These are phyloP conservation scores for Dioszegia hungarica DNA, from an alignment of 768 basidiomycete species.

Conservation along the genomic window DNA sequence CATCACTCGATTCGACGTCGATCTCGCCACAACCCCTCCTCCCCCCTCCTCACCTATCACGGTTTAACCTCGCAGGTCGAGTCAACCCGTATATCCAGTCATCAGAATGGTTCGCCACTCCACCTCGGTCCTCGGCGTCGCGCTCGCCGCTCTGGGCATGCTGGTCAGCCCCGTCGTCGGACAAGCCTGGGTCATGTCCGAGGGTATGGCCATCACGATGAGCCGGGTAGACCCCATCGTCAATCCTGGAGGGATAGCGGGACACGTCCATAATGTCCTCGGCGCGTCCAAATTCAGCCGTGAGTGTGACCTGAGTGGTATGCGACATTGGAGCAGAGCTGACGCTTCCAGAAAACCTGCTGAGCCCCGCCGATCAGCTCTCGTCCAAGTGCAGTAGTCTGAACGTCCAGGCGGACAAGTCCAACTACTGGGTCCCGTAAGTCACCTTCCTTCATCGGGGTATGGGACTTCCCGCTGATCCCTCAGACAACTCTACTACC, in stretches of 20 bases:
- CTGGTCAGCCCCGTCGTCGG: not conserved
- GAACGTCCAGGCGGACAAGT: constrained; percentile 27
- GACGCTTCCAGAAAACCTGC: constrained; percentile 5
- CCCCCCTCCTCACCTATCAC: not conserved
- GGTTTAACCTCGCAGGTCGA: constrained; percentile 6
- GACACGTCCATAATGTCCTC: constrained; percentile 43
- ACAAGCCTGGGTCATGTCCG: constrained; percentile 19
- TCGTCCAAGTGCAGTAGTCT: constrained; percentile 32
- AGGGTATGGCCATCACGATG: constrained; percentile 17
- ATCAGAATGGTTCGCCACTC: not conserved
- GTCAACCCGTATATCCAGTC: not conserved
- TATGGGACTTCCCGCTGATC: constrained; percentile 1
- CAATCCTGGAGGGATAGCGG: constrained; percentile 29
- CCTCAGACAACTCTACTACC: constrained; percentile 31
- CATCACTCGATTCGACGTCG: not conserved
- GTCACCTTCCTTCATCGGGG: constrained; percentile 6
- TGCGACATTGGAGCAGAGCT: no score
- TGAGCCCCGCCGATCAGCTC: constrained; percentile 18
- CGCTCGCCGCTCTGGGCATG: not conserved
- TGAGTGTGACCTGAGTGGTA: not conserved
- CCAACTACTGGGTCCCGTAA: constrained; percentile 43
- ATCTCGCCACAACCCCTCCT: not conserved
- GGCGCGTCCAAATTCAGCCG: constrained; percentile 43
- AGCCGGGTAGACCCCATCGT: constrained; percentile 48
- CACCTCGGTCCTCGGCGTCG: not conserved